Percentiles rank a stretch among this genome's conserved stretches.
Conservation (phyloP, 2,329 filamentous ascomycete genomes). For the Colletotrichum caudatum region DNA sequence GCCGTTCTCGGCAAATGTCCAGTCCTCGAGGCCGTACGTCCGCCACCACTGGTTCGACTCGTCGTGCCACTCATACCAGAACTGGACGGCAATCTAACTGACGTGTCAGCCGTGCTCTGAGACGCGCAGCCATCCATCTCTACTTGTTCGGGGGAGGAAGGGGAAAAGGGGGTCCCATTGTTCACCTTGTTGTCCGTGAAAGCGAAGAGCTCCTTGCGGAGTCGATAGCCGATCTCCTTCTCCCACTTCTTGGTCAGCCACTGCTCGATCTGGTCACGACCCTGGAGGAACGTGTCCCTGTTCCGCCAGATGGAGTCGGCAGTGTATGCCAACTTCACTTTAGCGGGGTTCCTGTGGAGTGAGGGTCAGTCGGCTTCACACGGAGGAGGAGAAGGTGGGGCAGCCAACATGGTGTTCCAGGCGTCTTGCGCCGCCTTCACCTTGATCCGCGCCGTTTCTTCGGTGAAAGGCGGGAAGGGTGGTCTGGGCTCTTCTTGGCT, state of each 20-base stretch:
- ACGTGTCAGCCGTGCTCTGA: neutral
- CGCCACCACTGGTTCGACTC: conserved; percentile 81
- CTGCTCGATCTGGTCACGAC: conserved; percentile 73
- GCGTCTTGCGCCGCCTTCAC: conserved; percentile 86
- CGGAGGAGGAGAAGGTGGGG: neutral
- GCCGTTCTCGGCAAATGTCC: conserved; percentile 79
- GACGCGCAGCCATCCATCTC: neutral
- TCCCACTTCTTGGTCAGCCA: conserved; percentile 82
- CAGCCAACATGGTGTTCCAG: conserved; percentile 81
- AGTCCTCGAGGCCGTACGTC: conserved; percentile 87
- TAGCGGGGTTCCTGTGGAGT: conserved; percentile 68
- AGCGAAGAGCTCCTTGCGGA: conserved; percentile 87
- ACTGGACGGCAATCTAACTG: conserved; percentile 81
- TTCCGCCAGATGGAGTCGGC: conserved; percentile 85
- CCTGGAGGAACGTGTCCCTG: conserved; percentile 75
- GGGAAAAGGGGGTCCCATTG: neutral
- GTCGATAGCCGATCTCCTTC: conserved; percentile 75
- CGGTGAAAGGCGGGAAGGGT: conserved; percentile 78
- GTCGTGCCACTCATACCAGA: conserved; percentile 89
- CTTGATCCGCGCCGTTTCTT: conserved; percentile 76
- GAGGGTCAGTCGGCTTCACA: conserved; percentile 1
- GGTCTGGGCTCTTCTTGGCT: conserved; percentile 46
- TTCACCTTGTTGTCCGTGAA: conserved; percentile 74
- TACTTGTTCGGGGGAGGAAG: neutral
- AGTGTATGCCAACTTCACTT: conserved; percentile 80